Evolutionary conservation across 495 filamentous ascomycete genomes (phyloP), one percentile per base, ranked within the genome.

Genomic region (Hyphodiscus hymeniophilus): DNA sequence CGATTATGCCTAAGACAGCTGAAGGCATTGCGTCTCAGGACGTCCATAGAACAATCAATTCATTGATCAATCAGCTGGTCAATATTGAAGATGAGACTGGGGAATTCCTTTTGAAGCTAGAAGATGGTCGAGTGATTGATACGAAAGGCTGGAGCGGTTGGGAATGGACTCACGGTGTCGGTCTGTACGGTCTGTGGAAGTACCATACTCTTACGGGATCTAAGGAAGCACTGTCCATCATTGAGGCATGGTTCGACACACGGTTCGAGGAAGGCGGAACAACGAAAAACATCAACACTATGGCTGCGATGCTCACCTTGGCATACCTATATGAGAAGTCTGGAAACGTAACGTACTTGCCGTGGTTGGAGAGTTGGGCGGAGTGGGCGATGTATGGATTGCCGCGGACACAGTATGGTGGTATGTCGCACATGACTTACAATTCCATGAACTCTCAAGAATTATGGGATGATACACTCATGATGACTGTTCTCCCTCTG

Each of bases 101-200:
- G 21, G 66, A 80, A 56, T 88, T 85, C 64, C 72, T 86, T 8
- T 62, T 87, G 22, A 73, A 64, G 15, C 70, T 88, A 16, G 60
- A 69, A 7, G 83, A 87, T 51, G 84, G 83, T 28, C 77, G 84
- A 21, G 66, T 87, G 26, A 86, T 88, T 50, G 84, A 88, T 58
- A 87, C 84, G 15, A 88, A 87, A 62, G 82, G 80, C 33, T 88
- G 83, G 84, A 63, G 75, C 33, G 80, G 77, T 51, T 88, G 83
- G 83, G 84, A 88, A 68, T 88, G 84, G 84, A 88, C 84, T 3
- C 84, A 88, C 61, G 83, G 84, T 6, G 76, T 87, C 48, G 83
- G 84, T 0, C 72, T 88, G 4, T 86, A 86, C 59, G 82, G 84
- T n/a, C 72, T 88, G 38, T 88, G 78, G 77, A 76, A 85, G 44